phyloP scores from a whole-genome alignment of 495 filamentous ascomycete species.

The Tuber microsphaerosporum region DNA sequence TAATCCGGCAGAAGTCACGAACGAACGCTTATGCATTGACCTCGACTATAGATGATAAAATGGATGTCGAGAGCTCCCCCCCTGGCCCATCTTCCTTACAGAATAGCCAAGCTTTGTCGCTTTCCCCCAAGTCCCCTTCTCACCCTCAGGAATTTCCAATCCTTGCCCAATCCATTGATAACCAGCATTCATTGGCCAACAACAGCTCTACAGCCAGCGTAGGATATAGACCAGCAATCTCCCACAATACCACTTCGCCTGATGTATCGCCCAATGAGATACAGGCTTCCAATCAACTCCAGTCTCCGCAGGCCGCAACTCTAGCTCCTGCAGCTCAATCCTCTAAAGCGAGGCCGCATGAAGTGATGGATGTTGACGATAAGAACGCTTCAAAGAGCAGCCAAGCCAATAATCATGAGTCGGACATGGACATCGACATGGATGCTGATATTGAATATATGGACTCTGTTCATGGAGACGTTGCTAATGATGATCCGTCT shows the following conservation, averaged over 20 bases:
- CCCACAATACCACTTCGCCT: background rate
- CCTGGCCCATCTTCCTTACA: background rate
- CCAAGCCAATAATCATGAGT: conserved; percentile 3
- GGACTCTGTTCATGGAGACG: background rate
- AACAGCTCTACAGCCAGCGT: background rate
- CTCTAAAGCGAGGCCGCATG: background rate
- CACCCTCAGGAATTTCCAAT: background rate
- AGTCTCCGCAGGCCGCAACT: background rate
- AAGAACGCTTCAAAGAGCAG: background rate
- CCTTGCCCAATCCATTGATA: background rate
- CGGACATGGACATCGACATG: conserved; percentile 1
- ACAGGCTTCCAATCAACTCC: conserved; percentile 1
- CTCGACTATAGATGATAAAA: conserved; percentile 18
- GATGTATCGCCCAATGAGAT: conserved; percentile 5
- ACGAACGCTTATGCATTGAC: conserved; percentile 23
- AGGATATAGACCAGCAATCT: background rate
- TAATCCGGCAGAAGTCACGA: conserved; percentile 1
- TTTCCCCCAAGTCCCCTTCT: background rate
- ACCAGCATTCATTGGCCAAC: background rate
- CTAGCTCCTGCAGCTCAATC: background rate
- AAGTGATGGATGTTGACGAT: conserved; percentile 5
- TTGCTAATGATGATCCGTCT: conserved; percentile 3
- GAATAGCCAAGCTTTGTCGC: background rate
- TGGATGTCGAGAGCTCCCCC: background rate
- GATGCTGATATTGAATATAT: conserved; percentile 3